These are phyloP conservation scores for Trichoderma sp. DNA, from an alignment of 2,329 filamentous ascomycete species.

Conservation along the genomic window DNA sequence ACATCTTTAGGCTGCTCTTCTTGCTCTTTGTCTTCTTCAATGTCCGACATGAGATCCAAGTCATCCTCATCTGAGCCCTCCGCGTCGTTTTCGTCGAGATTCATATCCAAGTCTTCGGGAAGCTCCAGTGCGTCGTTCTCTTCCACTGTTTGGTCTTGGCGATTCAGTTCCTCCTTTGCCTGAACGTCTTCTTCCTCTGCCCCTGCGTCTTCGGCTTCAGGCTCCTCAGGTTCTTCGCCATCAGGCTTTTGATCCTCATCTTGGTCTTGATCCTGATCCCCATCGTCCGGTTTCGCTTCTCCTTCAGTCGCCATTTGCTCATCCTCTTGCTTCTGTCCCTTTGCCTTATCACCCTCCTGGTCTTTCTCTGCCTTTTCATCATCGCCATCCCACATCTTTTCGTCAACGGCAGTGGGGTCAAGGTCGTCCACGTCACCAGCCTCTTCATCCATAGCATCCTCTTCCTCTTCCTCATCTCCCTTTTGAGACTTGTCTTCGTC, in stretches of 20 bases:
- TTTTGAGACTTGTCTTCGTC: conserved; percentile 62
- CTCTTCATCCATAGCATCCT: conserved; percentile 85
- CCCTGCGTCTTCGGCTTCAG: conserved; percentile 46
- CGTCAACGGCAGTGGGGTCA: conserved; percentile 86
- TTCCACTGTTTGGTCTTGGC: conserved; percentile 72
- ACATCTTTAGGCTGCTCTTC: conserved; percentile 41
- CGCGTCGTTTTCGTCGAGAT: conserved; percentile 69
- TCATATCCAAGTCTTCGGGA: conserved; percentile 85
- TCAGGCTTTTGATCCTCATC: conserved; percentile 39
- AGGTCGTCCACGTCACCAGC: conserved; percentile 88
- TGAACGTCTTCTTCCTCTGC: conserved; percentile 57
- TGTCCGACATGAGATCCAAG: conserved; percentile 59
- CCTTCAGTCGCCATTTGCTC: conserved; percentile 62
- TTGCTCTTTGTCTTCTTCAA: conserved; percentile 47
- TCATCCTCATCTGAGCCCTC: conserved; percentile 58
- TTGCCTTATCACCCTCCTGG: conserved; percentile 71
- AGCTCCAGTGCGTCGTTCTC: conserved; percentile 81
- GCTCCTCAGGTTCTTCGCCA: conserved; percentile 42
- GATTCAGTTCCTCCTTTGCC: conserved; percentile 57
- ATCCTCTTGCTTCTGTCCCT: conserved; percentile 67
- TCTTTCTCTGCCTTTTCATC: conserved; percentile 82
- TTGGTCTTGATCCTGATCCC: conserved; percentile 54
- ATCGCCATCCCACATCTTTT: conserved; percentile 98
- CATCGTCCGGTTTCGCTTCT: conserved; percentile 51
- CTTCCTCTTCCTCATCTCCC: conserved; percentile 60